These are phyloP conservation scores for Achaetomiella virescens DNA, from an alignment of 495 filamentous ascomycete species.

Conservation along the genomic window DNA sequence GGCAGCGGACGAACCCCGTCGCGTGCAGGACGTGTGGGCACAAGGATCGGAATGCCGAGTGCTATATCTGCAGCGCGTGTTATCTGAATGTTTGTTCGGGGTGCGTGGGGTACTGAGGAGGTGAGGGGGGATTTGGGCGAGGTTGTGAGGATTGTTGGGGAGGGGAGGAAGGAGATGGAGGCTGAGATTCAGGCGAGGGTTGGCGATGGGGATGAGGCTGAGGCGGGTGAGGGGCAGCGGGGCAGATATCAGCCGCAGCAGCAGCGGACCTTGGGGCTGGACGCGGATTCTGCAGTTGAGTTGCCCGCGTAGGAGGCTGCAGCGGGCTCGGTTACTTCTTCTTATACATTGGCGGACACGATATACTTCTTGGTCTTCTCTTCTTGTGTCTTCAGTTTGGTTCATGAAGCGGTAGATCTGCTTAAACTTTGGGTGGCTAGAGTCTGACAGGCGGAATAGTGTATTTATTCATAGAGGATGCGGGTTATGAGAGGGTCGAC, in stretches of 20 bases:
- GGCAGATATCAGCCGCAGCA: no score
- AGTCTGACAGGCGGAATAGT: background rate
- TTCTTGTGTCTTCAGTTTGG: background rate
- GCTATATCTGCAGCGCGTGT: constrained; percentile 28
- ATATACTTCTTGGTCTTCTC: background rate
- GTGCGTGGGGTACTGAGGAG: constrained; percentile 13
- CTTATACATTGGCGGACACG: background rate
- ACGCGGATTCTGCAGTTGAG: no score
- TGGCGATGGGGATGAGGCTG: background rate
- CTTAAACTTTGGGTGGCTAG: background rate
- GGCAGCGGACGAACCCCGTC: constrained; percentile 25
- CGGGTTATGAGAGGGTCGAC: background rate
- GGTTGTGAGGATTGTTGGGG: constrained; percentile 15
- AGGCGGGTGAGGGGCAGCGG: background rate
- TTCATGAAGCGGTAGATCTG: constrained; percentile 2
- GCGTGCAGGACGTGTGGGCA: constrained; percentile 25
- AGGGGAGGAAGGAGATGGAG: background rate
- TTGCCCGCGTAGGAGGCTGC: no score
- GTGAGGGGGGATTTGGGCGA: constrained; percentile 18
- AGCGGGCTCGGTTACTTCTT: no score
- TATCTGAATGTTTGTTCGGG: constrained; percentile 21
- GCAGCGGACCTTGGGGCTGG: no score
- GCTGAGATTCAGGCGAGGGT: background rate
- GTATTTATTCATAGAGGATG: no score
- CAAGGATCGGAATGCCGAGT: constrained; percentile 23